These are phyloP conservation scores for Barbarea vulgaris DNA, from an alignment of 345 rosid genomes.

Conservation along the genomic window DNA sequence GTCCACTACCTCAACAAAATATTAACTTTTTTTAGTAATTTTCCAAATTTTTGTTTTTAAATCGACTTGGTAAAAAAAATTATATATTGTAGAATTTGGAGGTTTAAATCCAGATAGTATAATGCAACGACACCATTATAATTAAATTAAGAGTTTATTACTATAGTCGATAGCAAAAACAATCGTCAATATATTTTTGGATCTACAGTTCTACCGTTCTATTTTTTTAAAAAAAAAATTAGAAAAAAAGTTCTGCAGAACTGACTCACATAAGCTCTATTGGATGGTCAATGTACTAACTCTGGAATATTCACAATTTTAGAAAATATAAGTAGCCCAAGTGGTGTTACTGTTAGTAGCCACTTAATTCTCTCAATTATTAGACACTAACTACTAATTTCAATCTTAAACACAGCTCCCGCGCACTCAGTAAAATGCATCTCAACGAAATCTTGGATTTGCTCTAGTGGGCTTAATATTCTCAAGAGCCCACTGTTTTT, in stretches of 20 bases:
- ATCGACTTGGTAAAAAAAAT: not conserved
- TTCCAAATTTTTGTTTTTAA: not conserved
- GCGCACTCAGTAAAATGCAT: not conserved
- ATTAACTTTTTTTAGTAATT: not conserved
- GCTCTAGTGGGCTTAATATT: not conserved
- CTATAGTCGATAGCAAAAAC: too few species aligned
- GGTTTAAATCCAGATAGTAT: too few species aligned
- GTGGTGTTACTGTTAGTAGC: not conserved
- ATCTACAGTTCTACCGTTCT: too few species aligned
- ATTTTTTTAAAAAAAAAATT: too few species aligned
- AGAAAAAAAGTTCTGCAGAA: too few species aligned
- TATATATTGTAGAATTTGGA: too few species aligned
- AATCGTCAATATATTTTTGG: too few species aligned
- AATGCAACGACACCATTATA: too few species aligned
- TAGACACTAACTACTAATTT: not conserved
- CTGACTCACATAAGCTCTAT: not conserved
- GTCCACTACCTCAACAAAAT: not conserved
- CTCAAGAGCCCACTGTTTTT: not conserved
- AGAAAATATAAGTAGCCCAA: not conserved
- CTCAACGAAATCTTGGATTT: not conserved
- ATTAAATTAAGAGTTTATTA: too few species aligned
- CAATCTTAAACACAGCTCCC: not conserved
- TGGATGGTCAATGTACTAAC: not conserved
- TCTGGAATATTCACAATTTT: not conserved
- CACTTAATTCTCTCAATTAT: not conserved